These are phyloP conservation scores for Solanum infundibuliforme DNA, from an alignment of 257 asterid species.

Conservation along the genomic window DNA sequence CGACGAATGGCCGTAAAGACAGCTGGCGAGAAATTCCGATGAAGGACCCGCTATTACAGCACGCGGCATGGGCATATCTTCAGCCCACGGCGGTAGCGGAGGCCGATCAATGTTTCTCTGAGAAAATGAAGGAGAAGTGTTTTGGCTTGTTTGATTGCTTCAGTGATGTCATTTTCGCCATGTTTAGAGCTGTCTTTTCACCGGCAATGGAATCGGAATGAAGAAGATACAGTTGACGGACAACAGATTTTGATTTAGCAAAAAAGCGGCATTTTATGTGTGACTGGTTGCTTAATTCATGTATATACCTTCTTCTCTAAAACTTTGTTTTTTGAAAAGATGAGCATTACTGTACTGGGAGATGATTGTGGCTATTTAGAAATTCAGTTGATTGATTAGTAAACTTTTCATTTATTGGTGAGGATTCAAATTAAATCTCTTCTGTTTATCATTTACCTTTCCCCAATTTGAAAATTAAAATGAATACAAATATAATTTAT, in stretches of 20 bases:
- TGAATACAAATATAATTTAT: neutral
- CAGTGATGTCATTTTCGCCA: conserved; percentile 29
- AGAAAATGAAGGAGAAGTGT: conserved; percentile 20
- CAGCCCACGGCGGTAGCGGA: conserved; percentile 45
- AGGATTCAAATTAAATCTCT: neutral
- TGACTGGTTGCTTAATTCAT: neutral
- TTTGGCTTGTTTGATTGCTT: conserved; percentile 35
- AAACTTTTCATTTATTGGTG: no score
- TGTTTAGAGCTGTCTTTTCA: conserved; percentile 11
- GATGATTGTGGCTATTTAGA: neutral
- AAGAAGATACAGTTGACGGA: conserved; percentile 16
- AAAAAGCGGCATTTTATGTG: neutral
- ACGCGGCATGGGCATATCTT: conserved; percentile 92
- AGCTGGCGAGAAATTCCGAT: conserved; percentile 80
- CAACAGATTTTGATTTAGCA: neutral
- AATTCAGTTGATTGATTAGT: neutral
- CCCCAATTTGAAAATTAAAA: no score
- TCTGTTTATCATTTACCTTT: neutral
- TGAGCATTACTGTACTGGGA: neutral
- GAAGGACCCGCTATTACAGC: conserved; percentile 72
- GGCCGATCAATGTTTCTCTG: conserved; percentile 6
- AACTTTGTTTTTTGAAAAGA: neutral
- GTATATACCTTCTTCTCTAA: neutral
- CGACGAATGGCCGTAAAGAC: conserved; percentile 11
- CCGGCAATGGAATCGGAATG: neutral